These are phyloP conservation scores for Parmales sp. DNA, from an alignment of 108 stramenopile species.

Conservation along the genomic window DNA sequence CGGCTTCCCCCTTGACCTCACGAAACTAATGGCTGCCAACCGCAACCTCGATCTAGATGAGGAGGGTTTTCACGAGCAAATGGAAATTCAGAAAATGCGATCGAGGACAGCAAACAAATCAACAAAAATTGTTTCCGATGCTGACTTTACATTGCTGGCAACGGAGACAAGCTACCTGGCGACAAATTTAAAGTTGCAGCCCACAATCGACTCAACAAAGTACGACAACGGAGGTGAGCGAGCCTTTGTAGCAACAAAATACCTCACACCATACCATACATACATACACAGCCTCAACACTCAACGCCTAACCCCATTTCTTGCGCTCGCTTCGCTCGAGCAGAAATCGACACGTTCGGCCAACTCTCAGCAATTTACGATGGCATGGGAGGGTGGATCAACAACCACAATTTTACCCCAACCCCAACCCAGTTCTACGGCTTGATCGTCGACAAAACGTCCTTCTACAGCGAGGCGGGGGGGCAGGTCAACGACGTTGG, in stretches of 20 bases:
- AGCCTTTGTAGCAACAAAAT: no score
- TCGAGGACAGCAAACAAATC: slow-evolving; percentile 63
- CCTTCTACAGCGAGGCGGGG: slow-evolving; percentile 94
- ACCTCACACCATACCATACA: no score
- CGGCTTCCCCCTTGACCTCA: slow-evolving; percentile 96
- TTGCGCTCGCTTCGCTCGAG: no score
- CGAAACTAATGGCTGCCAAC: slow-evolving; percentile 94
- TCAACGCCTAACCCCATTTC: no score
- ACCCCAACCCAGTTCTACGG: slow-evolving; percentile 24
- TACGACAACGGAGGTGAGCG: no score
- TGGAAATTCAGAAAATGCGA: slow-evolving; percentile 75
- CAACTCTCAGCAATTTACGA: slow-evolving; percentile 11
- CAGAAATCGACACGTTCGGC: no score
- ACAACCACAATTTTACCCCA: background rate
- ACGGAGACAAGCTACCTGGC: no score
- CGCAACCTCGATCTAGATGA: slow-evolving; percentile 75
- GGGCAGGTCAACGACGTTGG: slow-evolving; percentile 93
- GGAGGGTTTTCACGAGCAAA: slow-evolving; percentile 68
- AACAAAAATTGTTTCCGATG: no score
- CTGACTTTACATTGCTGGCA: no score
- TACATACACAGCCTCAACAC: no score
- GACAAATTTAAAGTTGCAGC: no score
- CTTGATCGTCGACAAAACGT: slow-evolving; percentile 74
- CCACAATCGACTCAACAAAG: no score
- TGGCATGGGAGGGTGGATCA: slow-evolving; percentile 16